Percentiles rank a stretch among this genome's conserved stretches.
These are phyloP conservation scores for Schrenkiella parvula DNA, from an alignment of 345 rosid species.

Conservation along the genomic window DNA sequence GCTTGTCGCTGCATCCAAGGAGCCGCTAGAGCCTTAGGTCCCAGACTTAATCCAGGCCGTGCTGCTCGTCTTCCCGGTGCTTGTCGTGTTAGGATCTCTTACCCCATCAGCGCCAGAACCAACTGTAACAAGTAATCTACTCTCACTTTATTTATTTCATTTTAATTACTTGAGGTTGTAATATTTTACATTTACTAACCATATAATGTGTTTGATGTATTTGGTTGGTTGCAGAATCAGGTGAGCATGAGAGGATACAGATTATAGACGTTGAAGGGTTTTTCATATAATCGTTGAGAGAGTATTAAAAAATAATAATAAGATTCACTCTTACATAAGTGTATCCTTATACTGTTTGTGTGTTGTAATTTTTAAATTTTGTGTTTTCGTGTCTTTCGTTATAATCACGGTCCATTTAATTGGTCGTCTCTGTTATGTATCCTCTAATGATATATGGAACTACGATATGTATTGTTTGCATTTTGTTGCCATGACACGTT, in stretches of 20 bases:
- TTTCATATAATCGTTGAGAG: conserved; percentile 1
- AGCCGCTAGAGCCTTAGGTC: conserved; percentile 27
- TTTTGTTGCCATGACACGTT: neutral
- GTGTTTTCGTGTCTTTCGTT: conserved; percentile 11
- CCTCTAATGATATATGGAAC: conserved; percentile 6
- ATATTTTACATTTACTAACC: neutral
- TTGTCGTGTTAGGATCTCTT: conserved; percentile 50
- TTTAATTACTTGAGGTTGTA: neutral
- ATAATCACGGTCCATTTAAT: conserved; percentile 4
- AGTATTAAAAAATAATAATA: conserved; percentile 10
- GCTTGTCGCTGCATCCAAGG: conserved; percentile 51
- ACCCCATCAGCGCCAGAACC: conserved; percentile 50
- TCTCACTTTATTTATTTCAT: neutral
- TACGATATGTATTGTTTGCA: conserved; percentile 3
- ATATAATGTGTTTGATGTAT: neutral
- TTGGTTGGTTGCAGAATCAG: conserved; percentile 24
- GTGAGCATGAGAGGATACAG: conserved; percentile 8
- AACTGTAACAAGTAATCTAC: conserved; percentile 45
- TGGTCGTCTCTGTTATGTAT: conserved; percentile 14
- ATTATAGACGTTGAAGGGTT: conserved; percentile 1
- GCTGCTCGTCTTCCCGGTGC: conserved; percentile 43
- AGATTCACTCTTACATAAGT: conserved; percentile 6
- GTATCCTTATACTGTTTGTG: neutral
- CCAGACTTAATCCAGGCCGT: conserved; percentile 22
- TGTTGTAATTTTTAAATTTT: neutral